Base-by-base conservation (phyloP, 495 filamentous ascomycete genomes). In the Tuber microsphaerosporum region DNA sequence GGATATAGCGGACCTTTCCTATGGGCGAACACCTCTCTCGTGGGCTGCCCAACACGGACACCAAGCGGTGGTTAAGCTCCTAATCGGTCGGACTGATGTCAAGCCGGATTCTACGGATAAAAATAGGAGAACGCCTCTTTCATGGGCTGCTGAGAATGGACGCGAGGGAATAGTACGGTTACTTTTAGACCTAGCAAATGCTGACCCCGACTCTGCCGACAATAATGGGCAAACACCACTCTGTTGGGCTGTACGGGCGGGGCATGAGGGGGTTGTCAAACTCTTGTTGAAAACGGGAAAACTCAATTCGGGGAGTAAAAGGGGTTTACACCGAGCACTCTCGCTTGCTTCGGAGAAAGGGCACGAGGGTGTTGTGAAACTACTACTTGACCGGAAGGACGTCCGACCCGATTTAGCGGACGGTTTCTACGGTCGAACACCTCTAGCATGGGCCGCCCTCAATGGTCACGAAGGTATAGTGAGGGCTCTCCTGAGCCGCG, bases 381-480 rank as follows among this genome's bases (percentile, higher is more conserved):
- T 79, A 26, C 48, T 79, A 16, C 56, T 79, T 20, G 44, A 75
- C 39, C 74, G 73, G 19, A 69, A 71, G n/a, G 56, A 65, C 26
- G 26, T 65, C 26, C 26, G 26, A 6, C 56, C 56, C 26, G 56
- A 65, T 65, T 65, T 65, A 65, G 77, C 77, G 20, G 76, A 79
- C 65, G 78, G 78, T 65, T 31, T 71, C 12, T 42, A 69, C 20
- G 77, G 73, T 9, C 77, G 78, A 68, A 79, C 77, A 19, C 76
- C 77, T 0, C 77, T 79, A n/a, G 76, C 78, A 17, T 77, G 78
- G 65, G 77, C 77, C 12, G 77, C 78, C 61, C 76, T 77, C 20
- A 80, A 93, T 91, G 92, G 94, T 34, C 94, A 98, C 81, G 92
- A 97, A 84, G 88, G 90, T 65, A 93, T 97, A 2, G 94, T 97